These are phyloP conservation scores for Candida maesae DNA, from an alignment of 805 yeast genomes.

Conservation along the genomic window DNA sequence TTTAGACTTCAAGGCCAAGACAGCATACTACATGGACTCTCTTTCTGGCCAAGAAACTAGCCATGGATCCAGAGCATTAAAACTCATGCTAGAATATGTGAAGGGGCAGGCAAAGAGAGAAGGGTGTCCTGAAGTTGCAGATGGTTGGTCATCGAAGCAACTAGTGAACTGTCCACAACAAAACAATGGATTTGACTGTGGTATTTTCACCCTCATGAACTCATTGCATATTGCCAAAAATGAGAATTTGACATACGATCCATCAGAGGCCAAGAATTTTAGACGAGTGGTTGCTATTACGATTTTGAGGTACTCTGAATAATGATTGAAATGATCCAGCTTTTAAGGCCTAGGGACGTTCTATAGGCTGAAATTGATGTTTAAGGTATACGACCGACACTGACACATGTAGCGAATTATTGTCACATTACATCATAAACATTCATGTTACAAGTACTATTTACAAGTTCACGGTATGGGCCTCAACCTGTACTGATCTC, in stretches of 20 bases:
- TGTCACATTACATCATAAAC: too few species aligned
- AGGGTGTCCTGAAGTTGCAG: constrained; percentile 29
- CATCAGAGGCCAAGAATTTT: constrained; percentile 63
- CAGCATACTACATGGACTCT: constrained; percentile 77
- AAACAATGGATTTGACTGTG: constrained; percentile 89
- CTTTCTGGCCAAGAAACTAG: constrained; percentile 42
- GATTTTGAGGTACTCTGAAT: constrained; percentile 10
- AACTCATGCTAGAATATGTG: constrained; percentile 57
- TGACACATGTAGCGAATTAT: too few species aligned
- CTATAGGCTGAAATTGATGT: too few species aligned
- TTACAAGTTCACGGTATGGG: too few species aligned
- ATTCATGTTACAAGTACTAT: too few species aligned
- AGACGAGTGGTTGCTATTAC: constrained; percentile 43
- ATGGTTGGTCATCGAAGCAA: constrained; percentile 31
- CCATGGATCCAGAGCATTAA: constrained; percentile 36
- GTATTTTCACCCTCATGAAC: constrained; percentile 84
- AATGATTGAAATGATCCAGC: neutral
- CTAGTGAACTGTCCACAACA: constrained; percentile 70
- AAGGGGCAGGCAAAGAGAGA: constrained; percentile 58
- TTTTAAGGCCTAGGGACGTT: too few species aligned
- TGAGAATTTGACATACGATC: constrained; percentile 49
- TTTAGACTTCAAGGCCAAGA: constrained; percentile 55
- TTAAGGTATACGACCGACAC: too few species aligned
- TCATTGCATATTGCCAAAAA: constrained; percentile 58
- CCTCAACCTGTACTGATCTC: too few species aligned